These are phyloP conservation scores for Xylaria acuta DNA, from an alignment of 495 filamentous ascomycete species.

Conservation along the genomic window DNA sequence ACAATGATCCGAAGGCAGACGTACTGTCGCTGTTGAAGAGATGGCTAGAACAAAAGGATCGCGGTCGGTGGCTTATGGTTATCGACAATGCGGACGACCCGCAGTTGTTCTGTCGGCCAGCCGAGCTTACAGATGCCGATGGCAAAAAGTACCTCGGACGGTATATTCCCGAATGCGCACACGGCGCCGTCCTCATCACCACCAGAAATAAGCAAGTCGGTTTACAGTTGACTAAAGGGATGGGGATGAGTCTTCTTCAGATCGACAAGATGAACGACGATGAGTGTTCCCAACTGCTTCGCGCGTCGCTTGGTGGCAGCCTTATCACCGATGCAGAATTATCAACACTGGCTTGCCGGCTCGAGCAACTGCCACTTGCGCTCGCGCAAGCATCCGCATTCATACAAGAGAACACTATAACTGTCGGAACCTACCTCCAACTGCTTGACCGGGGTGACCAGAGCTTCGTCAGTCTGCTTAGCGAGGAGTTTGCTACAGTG, in stretches of 20 bases:
- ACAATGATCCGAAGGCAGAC: slow-evolving; percentile 41
- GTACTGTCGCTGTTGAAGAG: slow-evolving; percentile 43
- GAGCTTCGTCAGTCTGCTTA: slow-evolving; percentile 36
- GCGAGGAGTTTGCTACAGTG: slow-evolving; percentile 30
- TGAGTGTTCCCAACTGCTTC: slow-evolving; percentile 35
- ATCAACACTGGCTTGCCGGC: slow-evolving; percentile 41
- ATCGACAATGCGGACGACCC: slow-evolving; percentile 61
- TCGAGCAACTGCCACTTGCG: slow-evolving; percentile 55
- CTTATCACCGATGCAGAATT: slow-evolving; percentile 3
- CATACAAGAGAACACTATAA: slow-evolving; percentile 50
- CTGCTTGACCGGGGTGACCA: slow-evolving; percentile 38
- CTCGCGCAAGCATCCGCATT: slow-evolving; percentile 57
- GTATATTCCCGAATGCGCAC: slow-evolving; percentile 45
- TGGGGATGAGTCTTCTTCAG: slow-evolving; percentile 27
- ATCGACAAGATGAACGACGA: slow-evolving; percentile 44
- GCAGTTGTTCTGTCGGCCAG: slow-evolving; percentile 40
- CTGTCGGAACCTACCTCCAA: slow-evolving; percentile 41
- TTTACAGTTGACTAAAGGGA: slow-evolving; percentile 12
- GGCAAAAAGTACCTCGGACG: slow-evolving; percentile 28
- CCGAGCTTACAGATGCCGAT: neutral
- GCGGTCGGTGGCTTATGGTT: slow-evolving; percentile 55
- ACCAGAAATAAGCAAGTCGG: slow-evolving; percentile 44
- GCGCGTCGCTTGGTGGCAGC: slow-evolving; percentile 11
- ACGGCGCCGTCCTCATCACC: slow-evolving; percentile 49
- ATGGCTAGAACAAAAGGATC: slow-evolving; percentile 47